Conservation (phyloP, 768 basidiomycete genomes). For the Mycena vulgaris region DNA sequence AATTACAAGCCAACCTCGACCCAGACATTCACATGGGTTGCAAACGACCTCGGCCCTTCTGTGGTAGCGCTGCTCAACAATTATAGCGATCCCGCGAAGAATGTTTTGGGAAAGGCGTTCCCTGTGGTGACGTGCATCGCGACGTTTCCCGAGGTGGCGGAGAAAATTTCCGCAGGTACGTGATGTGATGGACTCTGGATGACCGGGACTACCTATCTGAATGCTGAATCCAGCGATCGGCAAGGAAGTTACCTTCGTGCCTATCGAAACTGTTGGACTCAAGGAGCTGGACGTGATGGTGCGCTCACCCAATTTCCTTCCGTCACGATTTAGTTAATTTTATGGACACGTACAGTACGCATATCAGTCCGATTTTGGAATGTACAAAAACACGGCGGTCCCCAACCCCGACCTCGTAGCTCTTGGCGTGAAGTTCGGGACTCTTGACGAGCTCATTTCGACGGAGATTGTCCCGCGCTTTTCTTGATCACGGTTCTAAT, state of each 20-base stretch:
- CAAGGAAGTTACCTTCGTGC: conserved; percentile 27
- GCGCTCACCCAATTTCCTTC: not conserved
- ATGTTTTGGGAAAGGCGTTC: conserved; percentile 30
- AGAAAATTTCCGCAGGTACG: conserved; percentile 35
- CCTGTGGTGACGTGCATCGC: conserved; percentile 26
- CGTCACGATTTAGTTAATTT: not conserved
- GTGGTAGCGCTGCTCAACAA: conserved; percentile 35
- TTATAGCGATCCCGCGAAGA: conserved; percentile 9
- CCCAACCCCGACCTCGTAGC: conserved; percentile 33
- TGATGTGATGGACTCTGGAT: not conserved
- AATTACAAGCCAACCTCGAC: conserved; percentile 1
- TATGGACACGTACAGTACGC: conserved; percentile 24
- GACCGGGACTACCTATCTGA: not conserved
- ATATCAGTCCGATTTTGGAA: conserved; percentile 18
- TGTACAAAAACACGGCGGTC: conserved; percentile 23
- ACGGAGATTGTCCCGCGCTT: conserved; percentile 15
- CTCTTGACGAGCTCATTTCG: conserved; percentile 34
- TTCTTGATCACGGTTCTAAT: too few species aligned
- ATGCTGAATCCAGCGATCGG: conserved; percentile 23
- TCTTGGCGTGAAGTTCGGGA: conserved; percentile 34
- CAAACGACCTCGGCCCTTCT: conserved; percentile 27
- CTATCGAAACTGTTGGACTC: conserved; percentile 14
- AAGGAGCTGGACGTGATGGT: conserved; percentile 38
- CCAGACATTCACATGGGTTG: conserved; percentile 33
- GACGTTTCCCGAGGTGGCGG: conserved; percentile 29